These are phyloP conservation scores for Coemansia sp. DNA, from an alignment of 192 early-diverging fungal species.

Conservation along the genomic window DNA sequence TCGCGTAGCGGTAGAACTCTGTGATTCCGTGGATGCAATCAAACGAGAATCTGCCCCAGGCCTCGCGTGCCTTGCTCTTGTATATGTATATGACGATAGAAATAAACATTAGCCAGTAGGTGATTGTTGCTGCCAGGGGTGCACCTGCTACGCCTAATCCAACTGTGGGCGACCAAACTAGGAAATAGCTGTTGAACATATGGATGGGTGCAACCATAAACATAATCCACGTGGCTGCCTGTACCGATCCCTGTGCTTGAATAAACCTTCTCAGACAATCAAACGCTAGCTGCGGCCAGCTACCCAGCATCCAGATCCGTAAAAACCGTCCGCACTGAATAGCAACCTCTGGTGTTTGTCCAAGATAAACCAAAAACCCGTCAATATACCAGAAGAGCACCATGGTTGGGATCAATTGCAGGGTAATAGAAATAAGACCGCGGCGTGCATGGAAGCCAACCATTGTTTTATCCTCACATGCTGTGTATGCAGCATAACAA, in stretches of 20 bases:
- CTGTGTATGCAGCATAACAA: conserved; percentile 36
- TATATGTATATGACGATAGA: conserved; percentile 55
- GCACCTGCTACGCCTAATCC: conserved; percentile 67
- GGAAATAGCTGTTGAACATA: conserved; percentile 19
- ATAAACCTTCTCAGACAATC: conserved; percentile 82
- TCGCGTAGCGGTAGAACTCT: conserved; percentile 66
- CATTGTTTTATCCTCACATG: conserved; percentile 35
- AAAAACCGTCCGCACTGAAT: conserved; percentile 65
- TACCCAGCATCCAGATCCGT: conserved; percentile 64
- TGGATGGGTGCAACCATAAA: conserved; percentile 32
- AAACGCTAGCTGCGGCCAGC: conserved; percentile 72
- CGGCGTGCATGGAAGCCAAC: conserved; percentile 46
- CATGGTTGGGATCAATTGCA: conserved; percentile 20
- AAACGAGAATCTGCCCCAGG: conserved; percentile 80
- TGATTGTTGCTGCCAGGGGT: conserved; percentile 62
- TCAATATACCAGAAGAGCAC: conserved; percentile 46
- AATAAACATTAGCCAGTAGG: conserved; percentile 58
- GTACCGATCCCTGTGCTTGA: conserved; percentile 89
- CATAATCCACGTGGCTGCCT: conserved; percentile 56
- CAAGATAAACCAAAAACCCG: conserved; percentile 59
- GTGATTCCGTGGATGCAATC: conserved; percentile 60
- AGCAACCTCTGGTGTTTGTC: conserved; percentile 74
- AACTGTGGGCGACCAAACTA: conserved; percentile 49
- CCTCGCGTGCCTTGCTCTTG: conserved; percentile 36
- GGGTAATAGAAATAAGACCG: conserved; percentile 30